Evolutionary conservation across 164 flowering plant species (phyloP).

Genomic region (Hamamelis virginiana): DNA sequence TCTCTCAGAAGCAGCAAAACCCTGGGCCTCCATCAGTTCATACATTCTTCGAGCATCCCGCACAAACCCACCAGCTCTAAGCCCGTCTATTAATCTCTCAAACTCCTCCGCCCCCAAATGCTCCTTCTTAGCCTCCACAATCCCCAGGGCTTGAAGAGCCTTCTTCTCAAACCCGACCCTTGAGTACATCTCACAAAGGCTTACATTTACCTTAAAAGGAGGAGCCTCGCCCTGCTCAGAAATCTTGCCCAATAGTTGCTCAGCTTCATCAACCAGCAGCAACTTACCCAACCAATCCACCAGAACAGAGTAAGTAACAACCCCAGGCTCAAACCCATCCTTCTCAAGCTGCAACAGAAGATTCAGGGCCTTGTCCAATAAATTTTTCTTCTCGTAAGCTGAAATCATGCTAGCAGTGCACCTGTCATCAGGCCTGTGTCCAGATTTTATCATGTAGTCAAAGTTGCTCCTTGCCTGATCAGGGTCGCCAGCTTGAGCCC

Average conservation of each 20-base stretch:
- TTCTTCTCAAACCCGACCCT: constrained; percentile 61
- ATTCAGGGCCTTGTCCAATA: constrained; percentile 64
- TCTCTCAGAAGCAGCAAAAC: constrained; percentile 44
- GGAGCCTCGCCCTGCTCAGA: constrained; percentile 63
- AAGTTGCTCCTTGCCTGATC: constrained; percentile 63
- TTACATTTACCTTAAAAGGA: constrained; percentile 57
- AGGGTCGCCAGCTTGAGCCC: constrained; percentile 50
- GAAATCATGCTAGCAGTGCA: constrained; percentile 71
- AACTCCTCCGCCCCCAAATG: constrained; percentile 47
- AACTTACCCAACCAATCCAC: constrained; percentile 81
- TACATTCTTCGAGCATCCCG: constrained; percentile 60
- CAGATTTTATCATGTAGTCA: constrained; percentile 57
- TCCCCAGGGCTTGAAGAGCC: constrained; percentile 64
- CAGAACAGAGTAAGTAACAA: constrained; percentile 67
- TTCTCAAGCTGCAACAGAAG: constrained; percentile 74
- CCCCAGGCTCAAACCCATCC: constrained; percentile 77
- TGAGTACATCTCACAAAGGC: constrained; percentile 85
- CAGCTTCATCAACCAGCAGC: constrained; percentile 77
- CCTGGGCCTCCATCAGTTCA: constrained; percentile 58
- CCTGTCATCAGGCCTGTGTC: constrained; percentile 75
- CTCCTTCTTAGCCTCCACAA: constrained; percentile 70
- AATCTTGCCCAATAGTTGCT: constrained; percentile 61
- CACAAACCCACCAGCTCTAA: constrained; percentile 55
- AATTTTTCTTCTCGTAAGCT: constrained; percentile 71
- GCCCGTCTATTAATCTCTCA: constrained; percentile 63